A percentile compares a stretch with the other conserved stretches of the same genome.
Conservation (phyloP, 78 protist species). For the Dictyostelium citrinum region DNA sequence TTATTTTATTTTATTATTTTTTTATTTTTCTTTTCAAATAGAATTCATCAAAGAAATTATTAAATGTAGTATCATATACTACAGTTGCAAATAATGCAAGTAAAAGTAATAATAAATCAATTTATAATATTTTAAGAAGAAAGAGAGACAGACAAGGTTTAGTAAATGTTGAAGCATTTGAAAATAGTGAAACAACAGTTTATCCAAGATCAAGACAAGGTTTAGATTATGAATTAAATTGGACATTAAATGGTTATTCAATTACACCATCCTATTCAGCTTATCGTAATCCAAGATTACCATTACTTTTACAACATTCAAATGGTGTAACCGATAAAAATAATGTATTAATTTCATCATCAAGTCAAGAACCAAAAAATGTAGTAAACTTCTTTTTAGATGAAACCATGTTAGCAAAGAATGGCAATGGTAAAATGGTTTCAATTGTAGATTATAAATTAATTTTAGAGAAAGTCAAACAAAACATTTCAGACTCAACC, state of each 20-base stretch:
- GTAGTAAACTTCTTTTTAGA: constrained; percentile 36
- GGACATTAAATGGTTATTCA: constrained; percentile 54
- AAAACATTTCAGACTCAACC: not conserved
- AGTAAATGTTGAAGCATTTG: constrained; percentile 14
- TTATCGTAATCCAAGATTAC: constrained; percentile 50
- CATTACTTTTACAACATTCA: constrained; percentile 38
- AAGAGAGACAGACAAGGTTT: constrained; percentile 74
- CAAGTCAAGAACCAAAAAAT: not conserved
- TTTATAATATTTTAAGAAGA: constrained; percentile 60
- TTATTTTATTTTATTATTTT: not conserved
- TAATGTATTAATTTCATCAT: not conserved
- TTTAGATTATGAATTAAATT: constrained; percentile 51
- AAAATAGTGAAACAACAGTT: constrained; percentile 5
- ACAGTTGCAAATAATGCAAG: not conserved
- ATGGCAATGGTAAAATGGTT: not conserved
- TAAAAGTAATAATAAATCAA: not conserved
- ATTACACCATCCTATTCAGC: constrained; percentile 46
- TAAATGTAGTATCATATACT: constrained; percentile 1
- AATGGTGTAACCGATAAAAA: constrained; percentile 18
- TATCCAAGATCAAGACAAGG: constrained; percentile 58
- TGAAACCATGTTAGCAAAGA: not conserved
- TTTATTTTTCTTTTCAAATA: not conserved
- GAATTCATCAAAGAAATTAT: constrained; percentile 5
- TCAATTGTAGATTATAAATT: constrained; percentile 15
- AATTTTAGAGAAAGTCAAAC: constrained; percentile 21